Evolutionary conservation across 306 rosid genomes (phyloP), one percentile per base, ranked within the genome.

Genomic region (Parietaria judaica): DNA sequence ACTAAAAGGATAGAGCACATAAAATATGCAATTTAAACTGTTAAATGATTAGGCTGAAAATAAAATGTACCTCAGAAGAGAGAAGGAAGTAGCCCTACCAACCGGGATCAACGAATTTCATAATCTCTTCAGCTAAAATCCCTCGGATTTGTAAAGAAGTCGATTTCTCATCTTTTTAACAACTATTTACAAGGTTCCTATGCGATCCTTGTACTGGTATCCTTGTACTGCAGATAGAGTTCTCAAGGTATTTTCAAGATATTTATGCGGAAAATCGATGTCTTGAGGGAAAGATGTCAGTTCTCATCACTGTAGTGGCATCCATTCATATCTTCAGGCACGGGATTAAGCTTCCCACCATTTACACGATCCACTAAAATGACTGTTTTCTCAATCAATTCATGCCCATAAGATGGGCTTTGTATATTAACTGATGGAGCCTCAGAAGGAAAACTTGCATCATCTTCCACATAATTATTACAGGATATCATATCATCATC

Each of bases 41-140:
- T 16, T 36, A 12, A 2, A 41, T 31, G 60, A 50, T 14, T 23
- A 23, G 31, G 41, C 15, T 64, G 14, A 64, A 51, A 6, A 35
- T 5, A 50, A 14, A 3, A 44, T 66, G 37, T 17, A 63, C 91
- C 96, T 87, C 71, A 67, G 71, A 51, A 31, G 72, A 77, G 41
- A 23, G 76, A 73, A 38, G 78, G 81, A 15, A 71, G 77, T 71
- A 79, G 60, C 76, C 68, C 60, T 77, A 73, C 35, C 63, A 65
- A 9, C n/a, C 49, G 50, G 78, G 61, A 41, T 41, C 3, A 3
- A 5, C 9, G 9, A 41, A 8, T 41, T 41, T 41, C 45, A 5
- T 5, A 41, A 41, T 41, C 1, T 41, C 9, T 41, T 41, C 11
- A 38, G 13, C 36, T 54, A 5, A 31, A 73, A 48, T 76, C 72